Conservation (phyloP, 1,284 basidiomycete species). For the Acaromyces ingoldii region DNA sequence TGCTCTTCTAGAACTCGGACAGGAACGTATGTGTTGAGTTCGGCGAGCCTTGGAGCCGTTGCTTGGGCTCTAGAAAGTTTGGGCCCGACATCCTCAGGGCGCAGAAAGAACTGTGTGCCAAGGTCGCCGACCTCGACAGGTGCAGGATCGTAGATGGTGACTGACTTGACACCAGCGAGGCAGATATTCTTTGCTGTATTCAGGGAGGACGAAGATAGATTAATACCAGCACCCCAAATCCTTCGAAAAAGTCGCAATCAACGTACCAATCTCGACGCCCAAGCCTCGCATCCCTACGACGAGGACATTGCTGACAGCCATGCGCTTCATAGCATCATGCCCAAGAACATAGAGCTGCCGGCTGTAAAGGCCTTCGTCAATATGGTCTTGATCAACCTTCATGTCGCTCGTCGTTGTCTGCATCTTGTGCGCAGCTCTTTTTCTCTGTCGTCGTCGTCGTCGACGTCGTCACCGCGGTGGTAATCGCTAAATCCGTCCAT, state of each 20-base stretch:
- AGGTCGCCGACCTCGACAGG: constrained; percentile 81
- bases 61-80: constrained; percentile 67
- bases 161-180: constrained; percentile 94
- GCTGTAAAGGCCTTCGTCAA: constrained; percentile 27
- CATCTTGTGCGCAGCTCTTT: no score
- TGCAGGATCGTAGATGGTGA: constrained; percentile 91
- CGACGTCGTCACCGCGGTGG: no score
- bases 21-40: constrained; percentile 94
- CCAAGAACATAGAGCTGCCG: constrained; percentile 51
- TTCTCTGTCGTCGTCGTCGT: no score
- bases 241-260: neutral
- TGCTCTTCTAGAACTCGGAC: constrained; percentile 62
- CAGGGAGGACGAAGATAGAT: neutral
- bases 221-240: neutral
- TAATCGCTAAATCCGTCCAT: no score
- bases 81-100: constrained; percentile 66
- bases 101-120: constrained; percentile 93
- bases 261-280: constrained; percentile 75
- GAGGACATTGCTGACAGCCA: constrained; percentile 93
- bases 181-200: constrained; percentile 87
- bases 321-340: constrained; percentile 85
- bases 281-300: constrained; percentile 89
- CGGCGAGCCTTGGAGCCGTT: constrained; percentile 81
- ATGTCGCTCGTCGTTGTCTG: constrained; percentile 5
- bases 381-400: constrained; percentile 10